phyloP scores from a whole-genome alignment of 1,139 yeast genomes.

The Scheffersomyces parashehatae region DNA sequence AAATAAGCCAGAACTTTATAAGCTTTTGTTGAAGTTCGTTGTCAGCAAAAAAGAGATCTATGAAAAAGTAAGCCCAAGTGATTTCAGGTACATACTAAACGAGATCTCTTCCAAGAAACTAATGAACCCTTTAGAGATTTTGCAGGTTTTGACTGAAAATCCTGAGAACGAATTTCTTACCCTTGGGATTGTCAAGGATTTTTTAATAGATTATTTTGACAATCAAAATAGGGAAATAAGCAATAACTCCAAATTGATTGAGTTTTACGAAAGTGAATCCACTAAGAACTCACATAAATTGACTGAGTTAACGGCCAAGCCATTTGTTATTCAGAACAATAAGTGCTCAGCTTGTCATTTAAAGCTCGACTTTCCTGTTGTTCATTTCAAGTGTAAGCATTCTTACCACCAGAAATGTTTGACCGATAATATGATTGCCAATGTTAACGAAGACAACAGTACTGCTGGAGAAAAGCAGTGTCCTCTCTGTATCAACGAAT shows the following conservation, averaged over 20 bases:
- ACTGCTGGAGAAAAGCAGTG: conserved; percentile 42
- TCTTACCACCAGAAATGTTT: conserved; percentile 86
- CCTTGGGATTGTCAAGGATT: conserved; percentile 72
- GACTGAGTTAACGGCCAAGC: conserved; percentile 50
- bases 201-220: conserved; percentile 62
- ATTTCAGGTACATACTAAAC: conserved; percentile 51
- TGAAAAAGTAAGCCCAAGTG: conserved; percentile 52
- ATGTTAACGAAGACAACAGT: conserved; percentile 13
- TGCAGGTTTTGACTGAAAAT: conserved; percentile 58
- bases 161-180: conserved; percentile 61
- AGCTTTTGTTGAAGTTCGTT: conserved; percentile 64
- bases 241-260: conserved; percentile 66
- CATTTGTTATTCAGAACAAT: conserved; percentile 66
- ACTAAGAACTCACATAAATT: conserved; percentile 54
- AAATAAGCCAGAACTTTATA: conserved; percentile 63
- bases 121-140: conserved; percentile 74
- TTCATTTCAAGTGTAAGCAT: conserved; percentile 86
- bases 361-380: conserved; percentile 73
- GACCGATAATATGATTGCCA: conserved; percentile 38
- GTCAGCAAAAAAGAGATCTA: conserved; percentile 59
- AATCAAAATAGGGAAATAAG: conserved; percentile 64
- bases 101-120: conserved; percentile 54
- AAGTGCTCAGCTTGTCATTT: conserved; percentile 72
- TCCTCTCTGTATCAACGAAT: conserved; percentile 70
- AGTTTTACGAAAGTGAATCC: conserved; percentile 71